Percentiles rank a stretch among this genome's conserved stretches.
phyloP scores from a whole-genome alignment of 306 rosid species.

The Leucaena leucocephala region DNA sequence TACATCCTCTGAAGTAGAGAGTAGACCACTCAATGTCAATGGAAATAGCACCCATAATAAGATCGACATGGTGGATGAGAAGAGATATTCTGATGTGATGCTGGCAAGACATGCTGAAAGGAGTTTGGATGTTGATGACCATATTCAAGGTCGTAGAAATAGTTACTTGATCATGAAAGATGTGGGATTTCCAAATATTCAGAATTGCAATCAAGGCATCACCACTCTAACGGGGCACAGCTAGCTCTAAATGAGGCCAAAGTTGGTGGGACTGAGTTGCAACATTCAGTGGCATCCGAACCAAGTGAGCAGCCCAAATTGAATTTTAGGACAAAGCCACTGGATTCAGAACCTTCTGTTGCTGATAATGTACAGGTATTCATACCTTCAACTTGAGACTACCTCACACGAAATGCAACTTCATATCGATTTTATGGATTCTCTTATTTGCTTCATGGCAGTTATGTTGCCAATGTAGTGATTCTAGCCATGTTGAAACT shows the following conservation, averaged over 20 bases:
- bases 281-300: constrained; percentile 46
- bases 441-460: constrained; percentile 38
- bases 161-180: constrained; percentile 53
- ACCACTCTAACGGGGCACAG: constrained; percentile 47
- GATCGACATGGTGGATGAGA: constrained; percentile 48
- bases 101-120: constrained; percentile 64
- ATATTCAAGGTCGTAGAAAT: constrained; percentile 53
- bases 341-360: constrained; percentile 57
- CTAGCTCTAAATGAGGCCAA: constrained; percentile 38
- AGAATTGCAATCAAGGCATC: constrained; percentile 46
- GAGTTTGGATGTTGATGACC: constrained; percentile 51
- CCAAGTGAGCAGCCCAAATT: constrained; percentile 67
- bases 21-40: constrained; percentile 45
- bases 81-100: constrained; percentile 56
- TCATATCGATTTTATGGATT: constrained; percentile 25
- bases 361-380: constrained; percentile 62
- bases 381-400: constrained; percentile 18
- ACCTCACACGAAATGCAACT: background rate
- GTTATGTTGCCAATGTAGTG: constrained; percentile 47
- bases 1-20: constrained; percentile 55
- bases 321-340: constrained; percentile 69
- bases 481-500: constrained; percentile 52
- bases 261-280: constrained; percentile 55
- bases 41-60: constrained; percentile 41
- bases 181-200: constrained; percentile 45